Conservation (phyloP, 257 asterid species). For the Salvia hispanica region DNA sequence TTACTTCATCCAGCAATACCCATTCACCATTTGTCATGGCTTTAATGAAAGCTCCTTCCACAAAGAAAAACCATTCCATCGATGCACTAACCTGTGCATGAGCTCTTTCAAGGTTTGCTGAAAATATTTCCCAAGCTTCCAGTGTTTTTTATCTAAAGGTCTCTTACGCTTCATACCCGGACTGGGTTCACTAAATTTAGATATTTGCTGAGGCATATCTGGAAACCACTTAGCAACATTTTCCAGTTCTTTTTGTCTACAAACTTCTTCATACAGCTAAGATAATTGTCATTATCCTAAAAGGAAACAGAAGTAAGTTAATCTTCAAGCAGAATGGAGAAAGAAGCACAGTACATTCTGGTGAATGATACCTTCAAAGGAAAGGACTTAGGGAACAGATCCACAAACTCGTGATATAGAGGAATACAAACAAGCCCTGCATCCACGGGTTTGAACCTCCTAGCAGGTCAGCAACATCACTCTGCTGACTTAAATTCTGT, state of each 20-base stretch:
- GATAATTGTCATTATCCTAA: conserved; percentile 63
- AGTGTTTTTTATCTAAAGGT: conserved; percentile 49
- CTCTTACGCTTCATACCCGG: conserved; percentile 78
- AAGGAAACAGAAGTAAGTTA: conserved; percentile 25
- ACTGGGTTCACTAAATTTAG: conserved; percentile 51
- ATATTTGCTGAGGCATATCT: conserved; percentile 47
- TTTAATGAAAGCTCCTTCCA: conserved; percentile 86
- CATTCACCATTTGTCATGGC: conserved; percentile 91
- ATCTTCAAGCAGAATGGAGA: not conserved
- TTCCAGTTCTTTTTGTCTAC: conserved; percentile 70
- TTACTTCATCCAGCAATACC: conserved; percentile 95
- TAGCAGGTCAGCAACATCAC: conserved; percentile 82
- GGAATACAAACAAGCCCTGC: conserved; percentile 74
- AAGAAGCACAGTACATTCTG: not conserved
- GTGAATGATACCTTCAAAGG: conserved; percentile 57
- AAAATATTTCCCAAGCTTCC: conserved; percentile 64
- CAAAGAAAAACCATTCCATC: conserved; percentile 92
- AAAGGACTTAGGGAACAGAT: conserved; percentile 61
- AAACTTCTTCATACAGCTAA: conserved; percentile 43
- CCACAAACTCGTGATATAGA: conserved; percentile 75
- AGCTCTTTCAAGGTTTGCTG: conserved; percentile 66
- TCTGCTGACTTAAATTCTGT: conserved; percentile 97
- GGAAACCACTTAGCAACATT: conserved; percentile 61
- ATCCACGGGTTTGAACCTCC: conserved; percentile 95
- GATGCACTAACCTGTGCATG: conserved; percentile 64